These are phyloP conservation scores for Plasmodium adleri DNA, from an alignment of 169 alveolate genomes.

Conservation along the genomic window DNA sequence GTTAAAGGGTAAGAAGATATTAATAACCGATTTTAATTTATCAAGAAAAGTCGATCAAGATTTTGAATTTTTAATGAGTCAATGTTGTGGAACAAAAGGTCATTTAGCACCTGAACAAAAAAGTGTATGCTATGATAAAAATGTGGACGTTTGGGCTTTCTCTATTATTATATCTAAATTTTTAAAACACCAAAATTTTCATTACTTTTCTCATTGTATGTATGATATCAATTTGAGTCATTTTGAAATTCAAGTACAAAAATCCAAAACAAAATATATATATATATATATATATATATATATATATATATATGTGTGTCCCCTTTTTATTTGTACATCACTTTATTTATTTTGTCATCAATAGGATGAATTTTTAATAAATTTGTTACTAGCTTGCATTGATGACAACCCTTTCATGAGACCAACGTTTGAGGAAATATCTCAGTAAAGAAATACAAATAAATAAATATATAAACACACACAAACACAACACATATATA, in stretches of 20 bases:
- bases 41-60: constrained; percentile 46
- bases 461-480: neutral
- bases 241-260: constrained; percentile 39
- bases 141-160: constrained; percentile 62
- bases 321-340: neutral
- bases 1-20: constrained; percentile 22
- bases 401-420: constrained; percentile 68
- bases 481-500: neutral
- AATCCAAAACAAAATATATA: neutral
- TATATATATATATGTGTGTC: neutral
- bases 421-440: constrained; percentile 43
- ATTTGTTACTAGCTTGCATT: constrained; percentile 36
- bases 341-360: neutral
- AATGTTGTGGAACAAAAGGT: constrained; percentile 67
- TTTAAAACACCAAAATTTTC: constrained; percentile 56
- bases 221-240: constrained; percentile 37
- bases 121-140: constrained; percentile 34
- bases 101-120: constrained; percentile 74
- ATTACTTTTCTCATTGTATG: constrained; percentile 40
- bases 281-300: neutral
- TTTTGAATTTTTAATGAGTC: constrained; percentile 58
- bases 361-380: constrained; percentile 49
- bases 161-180: constrained; percentile 42
- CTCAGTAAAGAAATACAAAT: neutral
- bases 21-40: constrained; percentile 48